Conservation (phyloP, 2,329 filamentous ascomycete genomes). For the Diatrype stigma region DNA sequence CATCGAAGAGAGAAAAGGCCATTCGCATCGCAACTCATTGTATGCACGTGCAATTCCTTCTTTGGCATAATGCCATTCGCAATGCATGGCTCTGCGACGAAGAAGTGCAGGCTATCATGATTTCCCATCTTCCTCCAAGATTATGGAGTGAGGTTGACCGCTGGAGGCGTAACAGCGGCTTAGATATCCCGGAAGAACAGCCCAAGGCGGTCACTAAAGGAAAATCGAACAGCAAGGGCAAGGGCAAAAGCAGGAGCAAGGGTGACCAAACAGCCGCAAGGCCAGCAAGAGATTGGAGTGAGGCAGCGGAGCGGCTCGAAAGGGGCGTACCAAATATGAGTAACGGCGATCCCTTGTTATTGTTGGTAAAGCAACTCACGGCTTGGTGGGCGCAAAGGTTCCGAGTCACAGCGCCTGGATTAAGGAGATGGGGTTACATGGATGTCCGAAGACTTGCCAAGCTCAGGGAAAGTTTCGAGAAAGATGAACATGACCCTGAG, state of each 20-base stretch:
- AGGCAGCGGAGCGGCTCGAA: conserved; percentile 64
- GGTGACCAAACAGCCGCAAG: conserved; percentile 29
- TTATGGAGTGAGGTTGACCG: conserved; percentile 70
- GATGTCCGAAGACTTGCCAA: conserved; percentile 68
- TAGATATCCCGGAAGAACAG: conserved; percentile 40
- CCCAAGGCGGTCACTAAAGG: conserved; percentile 30
- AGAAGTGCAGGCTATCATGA: conserved; percentile 69
- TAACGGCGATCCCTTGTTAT: conserved; percentile 74
- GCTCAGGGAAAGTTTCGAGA: conserved; percentile 66
- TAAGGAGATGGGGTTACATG: conserved; percentile 90
- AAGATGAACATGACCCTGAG: conserved; percentile 56
- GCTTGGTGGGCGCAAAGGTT: conserved; percentile 89
- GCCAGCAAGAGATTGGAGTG: conserved; percentile 63
- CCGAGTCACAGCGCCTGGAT: conserved; percentile 67
- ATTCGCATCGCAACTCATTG: conserved; percentile 78
- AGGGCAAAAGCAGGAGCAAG: conserved; percentile 21
- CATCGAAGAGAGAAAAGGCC: conserved; percentile 76
- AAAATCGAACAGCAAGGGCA: conserved; percentile 36
- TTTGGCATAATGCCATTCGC: conserved; percentile 84
- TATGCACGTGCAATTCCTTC: conserved; percentile 79
- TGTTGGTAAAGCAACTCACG: conserved; percentile 70
- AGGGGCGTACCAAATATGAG: conserved; percentile 71
- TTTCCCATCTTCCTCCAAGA: conserved; percentile 65
- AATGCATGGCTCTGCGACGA: conserved; percentile 81
- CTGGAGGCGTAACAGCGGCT: conserved; percentile 66